These are phyloP conservation scores for Parastagonospora avenae DNA, from an alignment of 2,329 filamentous ascomycete genomes.

Conservation along the genomic window DNA sequence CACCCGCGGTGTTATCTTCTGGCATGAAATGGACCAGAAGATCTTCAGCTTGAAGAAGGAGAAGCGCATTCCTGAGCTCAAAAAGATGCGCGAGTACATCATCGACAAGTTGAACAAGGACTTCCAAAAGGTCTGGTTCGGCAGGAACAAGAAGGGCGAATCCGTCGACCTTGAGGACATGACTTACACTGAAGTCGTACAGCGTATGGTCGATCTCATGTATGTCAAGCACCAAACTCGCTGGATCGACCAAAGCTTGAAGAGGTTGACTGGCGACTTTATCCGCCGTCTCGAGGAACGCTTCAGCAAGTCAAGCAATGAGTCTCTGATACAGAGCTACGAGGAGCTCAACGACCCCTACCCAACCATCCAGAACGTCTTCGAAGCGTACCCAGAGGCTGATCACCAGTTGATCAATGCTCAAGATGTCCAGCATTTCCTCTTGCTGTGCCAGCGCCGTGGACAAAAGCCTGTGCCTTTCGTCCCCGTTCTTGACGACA, in stretches of 20 bases:
- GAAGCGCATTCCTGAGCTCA: slow-evolving; percentile 50
- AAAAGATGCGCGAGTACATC: slow-evolving; percentile 53
- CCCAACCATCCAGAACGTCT: slow-evolving; percentile 74
- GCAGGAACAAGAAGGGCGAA: slow-evolving; percentile 49
- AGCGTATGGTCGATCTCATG: slow-evolving; percentile 54
- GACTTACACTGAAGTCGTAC: slow-evolving; percentile 54
- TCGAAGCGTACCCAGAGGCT: slow-evolving; percentile 83
- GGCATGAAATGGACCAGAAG: slow-evolving; percentile 98
- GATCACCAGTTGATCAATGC: slow-evolving; percentile 94
- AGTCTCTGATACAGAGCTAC: slow-evolving; percentile 88
- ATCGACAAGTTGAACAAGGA: slow-evolving; percentile 55
- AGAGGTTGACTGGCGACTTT: slow-evolving; percentile 87
- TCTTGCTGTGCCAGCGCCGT: slow-evolving; percentile 87
- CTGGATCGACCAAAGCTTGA: slow-evolving; percentile 69
- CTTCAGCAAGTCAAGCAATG: slow-evolving; percentile 77
- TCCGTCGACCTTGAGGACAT: slow-evolving; percentile 55
- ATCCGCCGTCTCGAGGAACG: slow-evolving; percentile 97
- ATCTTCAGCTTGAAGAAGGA: slow-evolving; percentile 97
- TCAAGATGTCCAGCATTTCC: slow-evolving; percentile 96
- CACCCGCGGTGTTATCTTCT: slow-evolving; percentile 93
- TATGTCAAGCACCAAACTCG: slow-evolving; percentile 52
- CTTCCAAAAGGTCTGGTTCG: slow-evolving; percentile 58
- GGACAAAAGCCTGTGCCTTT: slow-evolving; percentile 97
- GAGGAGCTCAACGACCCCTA: slow-evolving; percentile 85
- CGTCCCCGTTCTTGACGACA: slow-evolving; percentile 92